phyloP scores from a whole-genome alignment of 768 basidiomycete species.

The Rhizopogon roseolus region DNA sequence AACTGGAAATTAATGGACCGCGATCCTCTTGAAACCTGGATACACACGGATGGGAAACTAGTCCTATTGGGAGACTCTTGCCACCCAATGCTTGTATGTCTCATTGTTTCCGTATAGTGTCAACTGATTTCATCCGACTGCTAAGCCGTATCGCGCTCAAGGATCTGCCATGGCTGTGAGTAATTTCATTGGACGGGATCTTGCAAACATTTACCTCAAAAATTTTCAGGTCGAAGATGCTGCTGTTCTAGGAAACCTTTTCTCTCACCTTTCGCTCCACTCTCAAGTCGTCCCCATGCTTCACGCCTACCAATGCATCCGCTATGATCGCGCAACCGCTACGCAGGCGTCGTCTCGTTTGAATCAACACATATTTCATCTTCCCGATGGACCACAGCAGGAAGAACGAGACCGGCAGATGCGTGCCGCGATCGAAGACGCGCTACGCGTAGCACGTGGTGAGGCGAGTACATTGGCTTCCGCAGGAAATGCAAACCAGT shows the following conservation, averaged over 20 bases:
- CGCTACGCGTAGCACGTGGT: conserved; percentile 21
- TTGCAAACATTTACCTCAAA: background rate
- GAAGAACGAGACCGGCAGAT: conserved; percentile 46
- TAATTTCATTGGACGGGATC: background rate
- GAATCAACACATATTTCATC: conserved; percentile 53
- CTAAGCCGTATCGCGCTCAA: conserved; percentile 48
- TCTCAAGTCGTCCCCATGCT: conserved; percentile 42
- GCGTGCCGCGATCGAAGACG: conserved; percentile 41
- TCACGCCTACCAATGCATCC: conserved; percentile 47
- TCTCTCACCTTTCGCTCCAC: conserved; percentile 39
- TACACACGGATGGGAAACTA: conserved; percentile 38
- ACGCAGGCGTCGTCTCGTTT: conserved; percentile 46
- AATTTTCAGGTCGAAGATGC: conserved; percentile 29
- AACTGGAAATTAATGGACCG: conserved; percentile 47
- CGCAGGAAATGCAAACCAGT: conserved; percentile 44
- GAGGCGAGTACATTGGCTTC: conserved; percentile 6
- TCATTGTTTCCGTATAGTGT: background rate
- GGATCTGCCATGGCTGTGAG: conserved; percentile 51
- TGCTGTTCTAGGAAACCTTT: conserved; percentile 41
- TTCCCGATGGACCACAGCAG: conserved; percentile 51
- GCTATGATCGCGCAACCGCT: conserved; percentile 41
- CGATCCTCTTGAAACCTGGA: conserved; percentile 42
- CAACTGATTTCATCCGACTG: background rate
- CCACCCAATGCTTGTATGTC: conserved; percentile 46
- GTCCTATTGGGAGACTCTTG: conserved; percentile 50